Base-by-base conservation (phyloP, 148 eudicot genomes). In the Cornus controversa region DNA sequence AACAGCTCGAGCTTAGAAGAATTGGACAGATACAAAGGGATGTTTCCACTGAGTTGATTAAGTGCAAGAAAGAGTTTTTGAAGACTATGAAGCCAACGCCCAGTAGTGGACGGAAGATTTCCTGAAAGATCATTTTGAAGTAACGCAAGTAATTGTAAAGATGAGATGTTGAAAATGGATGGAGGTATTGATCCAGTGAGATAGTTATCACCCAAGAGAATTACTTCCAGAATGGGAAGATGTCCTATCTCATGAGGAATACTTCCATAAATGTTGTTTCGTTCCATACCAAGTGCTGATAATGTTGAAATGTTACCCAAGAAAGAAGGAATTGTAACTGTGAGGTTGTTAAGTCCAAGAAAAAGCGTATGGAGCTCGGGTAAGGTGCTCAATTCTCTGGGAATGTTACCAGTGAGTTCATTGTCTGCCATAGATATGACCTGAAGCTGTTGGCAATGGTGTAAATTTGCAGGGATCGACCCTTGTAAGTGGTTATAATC, bases 21-120 rank as follows among this genome's bases (percentile, higher is more conserved):
- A 73, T 77, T 82, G 23, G 47, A 37, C 23, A 68, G 45, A 29
- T 37, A 53, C 29, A 25, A 27, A 31, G 80, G 84, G 29, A 82
- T 64, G 13, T 26, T 65, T 63, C 84, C 84, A 10, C 75, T 64
- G 31, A 82, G 66, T 50, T 57, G 40, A 42, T 78, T 82, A 16
- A 18, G 42, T 7, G 71, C 74, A 23, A 82, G 58, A 15, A 10
- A 25, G 34, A 82, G 53, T 50, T 8, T 16, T 53, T 16, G 42
- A 18, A 82, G 78, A 58, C 74, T 78, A 29, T 80, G 84, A 60
- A 82, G 75, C 6, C 37, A n/a, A 31, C 78, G 75, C 20, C 78
- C 74, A 4, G 37, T n/a, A 42, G 24, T 70, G 22, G 76, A 18
- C 10, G 84, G 84, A 45, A 82, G 40, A 6, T 25, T 31, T 11